phyloP scores from a whole-genome alignment of 306 rosid species.

The Gleditsia sinensis region DNA sequence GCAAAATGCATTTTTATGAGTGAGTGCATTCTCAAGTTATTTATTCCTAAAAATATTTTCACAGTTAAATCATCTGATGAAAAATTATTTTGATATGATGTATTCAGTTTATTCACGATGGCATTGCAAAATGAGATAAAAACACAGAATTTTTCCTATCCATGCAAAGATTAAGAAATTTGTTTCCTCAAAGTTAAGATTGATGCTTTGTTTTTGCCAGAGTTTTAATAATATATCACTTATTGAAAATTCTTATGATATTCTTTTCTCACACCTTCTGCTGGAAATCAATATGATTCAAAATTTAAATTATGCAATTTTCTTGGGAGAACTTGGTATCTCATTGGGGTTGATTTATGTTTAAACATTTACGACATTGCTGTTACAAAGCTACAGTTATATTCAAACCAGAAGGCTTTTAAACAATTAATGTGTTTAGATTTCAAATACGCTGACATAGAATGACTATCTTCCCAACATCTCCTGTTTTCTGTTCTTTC shows the following conservation, averaged over 20 bases:
- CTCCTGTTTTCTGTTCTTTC: constrained; percentile 8
- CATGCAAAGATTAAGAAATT: background rate
- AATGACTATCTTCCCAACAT: constrained; percentile 1
- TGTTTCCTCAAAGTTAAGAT: background rate
- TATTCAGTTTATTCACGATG: background rate
- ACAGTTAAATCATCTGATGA: background rate
- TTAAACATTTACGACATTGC: background rate
- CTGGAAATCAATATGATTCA: background rate
- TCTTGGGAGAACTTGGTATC: background rate
- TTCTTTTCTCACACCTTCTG: background rate
- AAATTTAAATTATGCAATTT: background rate
- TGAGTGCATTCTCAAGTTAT: background rate
- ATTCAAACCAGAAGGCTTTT: background rate
- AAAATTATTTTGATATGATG: background rate
- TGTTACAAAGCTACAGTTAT: background rate
- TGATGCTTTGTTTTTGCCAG: background rate
- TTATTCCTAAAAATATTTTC: background rate
- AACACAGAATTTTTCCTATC: background rate
- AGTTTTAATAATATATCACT: background rate
- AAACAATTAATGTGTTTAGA: background rate
- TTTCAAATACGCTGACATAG: constrained; percentile 9
- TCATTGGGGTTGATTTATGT: background rate
- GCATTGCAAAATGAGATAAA: background rate
- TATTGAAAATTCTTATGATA: background rate
- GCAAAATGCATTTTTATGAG: background rate